These are phyloP conservation scores for Umbellularia californica DNA, from an alignment of 164 flowering plant genomes.

Conservation along the genomic window DNA sequence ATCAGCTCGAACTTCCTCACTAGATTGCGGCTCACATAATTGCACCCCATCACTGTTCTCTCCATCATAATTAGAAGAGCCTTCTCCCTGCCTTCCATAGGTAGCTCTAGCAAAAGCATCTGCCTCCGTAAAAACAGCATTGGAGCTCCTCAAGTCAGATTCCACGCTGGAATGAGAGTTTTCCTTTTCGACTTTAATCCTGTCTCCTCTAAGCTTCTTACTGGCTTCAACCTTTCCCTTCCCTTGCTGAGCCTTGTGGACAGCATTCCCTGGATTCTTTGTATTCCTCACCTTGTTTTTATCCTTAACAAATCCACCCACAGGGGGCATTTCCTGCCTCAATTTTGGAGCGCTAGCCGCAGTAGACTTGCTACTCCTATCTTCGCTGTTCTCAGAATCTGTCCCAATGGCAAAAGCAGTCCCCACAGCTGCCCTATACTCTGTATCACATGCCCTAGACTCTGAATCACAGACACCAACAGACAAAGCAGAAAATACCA, in stretches of 20 bases:
- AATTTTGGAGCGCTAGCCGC: constrained; percentile 68
- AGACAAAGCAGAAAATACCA: neutral
- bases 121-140: constrained; percentile 27
- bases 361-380: constrained; percentile 68
- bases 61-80: constrained; percentile 25
- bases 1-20: constrained; percentile 33
- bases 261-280: constrained; percentile 24
- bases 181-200: constrained; percentile 49
- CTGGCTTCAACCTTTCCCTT: constrained; percentile 36
- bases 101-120: constrained; percentile 20
- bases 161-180: constrained; percentile 71
- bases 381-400: constrained; percentile 70
- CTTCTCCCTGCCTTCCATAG: constrained; percentile 40
- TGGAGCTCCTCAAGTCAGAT: constrained; percentile 76
- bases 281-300: constrained; percentile 37
- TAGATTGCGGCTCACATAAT: constrained; percentile 22
- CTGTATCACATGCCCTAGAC: constrained; percentile 29
- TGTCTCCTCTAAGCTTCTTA: constrained; percentile 65
- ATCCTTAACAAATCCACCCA: constrained; percentile 28
- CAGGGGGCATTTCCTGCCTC: constrained; percentile 24
- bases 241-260: constrained; percentile 31
- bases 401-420: constrained; percentile 32
- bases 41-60: constrained; percentile 8
- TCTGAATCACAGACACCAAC: constrained; percentile 28
- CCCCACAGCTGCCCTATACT: constrained; percentile 36